Evolutionary conservation across 116 monocot genomes (phyloP).

Genomic region (Posidonia oceanica): DNA sequence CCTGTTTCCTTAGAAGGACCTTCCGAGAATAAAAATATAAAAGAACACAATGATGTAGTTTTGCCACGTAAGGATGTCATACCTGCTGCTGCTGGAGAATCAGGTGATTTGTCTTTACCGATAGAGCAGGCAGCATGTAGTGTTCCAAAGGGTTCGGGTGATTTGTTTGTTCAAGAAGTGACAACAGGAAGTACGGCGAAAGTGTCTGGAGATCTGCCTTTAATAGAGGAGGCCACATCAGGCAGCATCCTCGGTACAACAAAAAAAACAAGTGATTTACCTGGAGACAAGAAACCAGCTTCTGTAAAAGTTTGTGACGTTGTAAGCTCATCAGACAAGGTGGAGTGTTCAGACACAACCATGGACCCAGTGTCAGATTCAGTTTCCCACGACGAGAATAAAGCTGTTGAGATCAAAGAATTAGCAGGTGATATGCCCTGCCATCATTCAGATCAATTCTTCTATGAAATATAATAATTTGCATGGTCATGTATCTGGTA

Average conservation of each 20-base stretch:
- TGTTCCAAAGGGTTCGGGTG: conserved; percentile 1
- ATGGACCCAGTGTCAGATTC: not conserved
- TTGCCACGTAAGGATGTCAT: conserved; percentile 6
- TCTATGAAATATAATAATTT: not conserved
- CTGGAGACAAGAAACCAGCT: conserved; percentile 17
- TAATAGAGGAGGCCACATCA: not conserved
- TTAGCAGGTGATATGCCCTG: conserved; percentile 6
- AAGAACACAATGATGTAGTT: conserved; percentile 10
- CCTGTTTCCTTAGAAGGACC: conserved; percentile 20
- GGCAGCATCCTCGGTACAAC: not conserved
- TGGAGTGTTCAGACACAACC: conserved; percentile 11
- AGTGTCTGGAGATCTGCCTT: not conserved
- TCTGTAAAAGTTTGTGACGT: conserved; percentile 15
- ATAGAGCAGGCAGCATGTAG: not conserved
- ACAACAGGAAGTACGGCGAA: not conserved
- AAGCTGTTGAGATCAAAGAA: conserved; percentile 6
- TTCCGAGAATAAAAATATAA: conserved; percentile 5
- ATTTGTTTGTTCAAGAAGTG: not conserved
- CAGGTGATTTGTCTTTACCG: conserved; percentile 2
- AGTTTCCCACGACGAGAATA: conserved; percentile 7
- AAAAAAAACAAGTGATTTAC: conserved; percentile 2
- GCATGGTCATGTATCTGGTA: too few relatives aligned
- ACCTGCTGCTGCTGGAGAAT: conserved; percentile 12
- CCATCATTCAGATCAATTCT: not conserved
- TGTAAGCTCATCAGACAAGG: conserved; percentile 9